phyloP scores from a whole-genome alignment of 2,329 filamentous ascomycete species.

The Aspergillus puulaauensis region DNA sequence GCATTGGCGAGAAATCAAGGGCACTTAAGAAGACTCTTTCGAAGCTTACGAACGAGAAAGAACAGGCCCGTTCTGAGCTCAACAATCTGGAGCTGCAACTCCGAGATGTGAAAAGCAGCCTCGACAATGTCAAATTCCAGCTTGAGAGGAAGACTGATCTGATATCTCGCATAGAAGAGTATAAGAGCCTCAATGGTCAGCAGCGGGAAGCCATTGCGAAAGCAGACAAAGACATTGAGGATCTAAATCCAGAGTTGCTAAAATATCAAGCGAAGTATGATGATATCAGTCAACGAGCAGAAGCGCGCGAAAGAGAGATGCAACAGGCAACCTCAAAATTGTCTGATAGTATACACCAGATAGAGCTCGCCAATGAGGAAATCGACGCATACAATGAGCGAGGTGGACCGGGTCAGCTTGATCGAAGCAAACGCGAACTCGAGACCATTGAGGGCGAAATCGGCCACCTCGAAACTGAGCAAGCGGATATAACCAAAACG shows the following conservation, averaged over 20 bases:
- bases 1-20: constrained; percentile 66
- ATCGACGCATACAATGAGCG: constrained; percentile 77
- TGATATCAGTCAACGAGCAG: constrained; percentile 70
- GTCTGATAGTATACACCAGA: constrained; percentile 71
- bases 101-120: constrained; percentile 70
- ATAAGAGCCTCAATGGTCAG: constrained; percentile 66
- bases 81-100: constrained; percentile 73
- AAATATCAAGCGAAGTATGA: constrained; percentile 75
- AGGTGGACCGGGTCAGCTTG: constrained; percentile 71
- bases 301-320: constrained; percentile 69
- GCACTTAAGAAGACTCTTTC: constrained; percentile 62
- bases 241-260: constrained; percentile 71
- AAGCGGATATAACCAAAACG: constrained; percentile 64
- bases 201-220: constrained; percentile 69
- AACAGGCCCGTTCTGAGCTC: constrained; percentile 68
- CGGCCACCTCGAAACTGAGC: constrained; percentile 64
- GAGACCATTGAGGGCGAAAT: constrained; percentile 67
- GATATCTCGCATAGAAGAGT: constrained; percentile 68
- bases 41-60: constrained; percentile 68
- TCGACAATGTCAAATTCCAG: constrained; percentile 69
- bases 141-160: constrained; percentile 79
- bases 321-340: constrained; percentile 70
- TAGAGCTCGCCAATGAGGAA: constrained; percentile 71
- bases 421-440: constrained; percentile 68
- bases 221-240: constrained; percentile 71